A percentile compares a stretch with the other conserved stretches of the same genome.
phyloP scores from a whole-genome alignment of 495 filamentous ascomycete species.

The Hapsidospora chrysogenum region DNA sequence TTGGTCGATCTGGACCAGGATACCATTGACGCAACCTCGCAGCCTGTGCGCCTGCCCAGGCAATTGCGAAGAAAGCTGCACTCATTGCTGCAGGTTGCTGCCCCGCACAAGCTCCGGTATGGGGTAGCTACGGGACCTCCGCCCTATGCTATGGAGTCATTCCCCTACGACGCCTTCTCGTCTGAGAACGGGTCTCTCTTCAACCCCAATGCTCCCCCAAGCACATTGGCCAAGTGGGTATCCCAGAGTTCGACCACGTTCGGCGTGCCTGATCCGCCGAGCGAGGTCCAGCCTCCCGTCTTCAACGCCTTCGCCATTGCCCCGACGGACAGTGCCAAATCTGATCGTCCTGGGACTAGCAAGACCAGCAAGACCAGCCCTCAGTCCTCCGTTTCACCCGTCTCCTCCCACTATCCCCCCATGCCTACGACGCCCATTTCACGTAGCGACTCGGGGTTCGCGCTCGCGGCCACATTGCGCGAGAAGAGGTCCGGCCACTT shows the following conservation, averaged over 20 bases:
- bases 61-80: constrained; percentile 82
- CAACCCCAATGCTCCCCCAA: constrained; percentile 47
- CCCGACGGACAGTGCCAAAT: constrained; percentile 43
- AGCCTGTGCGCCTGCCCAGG: constrained; percentile 60
- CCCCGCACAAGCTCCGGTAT: constrained; percentile 75
- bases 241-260: constrained; percentile 79
- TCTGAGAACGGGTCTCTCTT: constrained; percentile 74
- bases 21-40: constrained; percentile 61
- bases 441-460: constrained; percentile 81
- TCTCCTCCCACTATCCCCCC: constrained; percentile 62
- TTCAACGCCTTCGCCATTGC: constrained; percentile 86
- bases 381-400: constrained; percentile 72
- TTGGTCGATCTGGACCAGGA: constrained; percentile 86
- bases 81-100: constrained; percentile 75
- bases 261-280: constrained; percentile 43
- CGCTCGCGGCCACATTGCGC: constrained; percentile 63
- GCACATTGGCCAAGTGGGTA: constrained; percentile 66
- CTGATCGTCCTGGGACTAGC: constrained; percentile 66
- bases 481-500: constrained; percentile 95
- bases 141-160: constrained; percentile 81
- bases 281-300: constrained; percentile 28
- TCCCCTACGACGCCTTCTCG: constrained; percentile 74
- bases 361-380: constrained; percentile 64
- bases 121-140: constrained; percentile 83
- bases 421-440: constrained; percentile 58